These are phyloP conservation scores for Mallotus repandus DNA, from an alignment of 441 rosid genomes.

Conservation along the genomic window DNA sequence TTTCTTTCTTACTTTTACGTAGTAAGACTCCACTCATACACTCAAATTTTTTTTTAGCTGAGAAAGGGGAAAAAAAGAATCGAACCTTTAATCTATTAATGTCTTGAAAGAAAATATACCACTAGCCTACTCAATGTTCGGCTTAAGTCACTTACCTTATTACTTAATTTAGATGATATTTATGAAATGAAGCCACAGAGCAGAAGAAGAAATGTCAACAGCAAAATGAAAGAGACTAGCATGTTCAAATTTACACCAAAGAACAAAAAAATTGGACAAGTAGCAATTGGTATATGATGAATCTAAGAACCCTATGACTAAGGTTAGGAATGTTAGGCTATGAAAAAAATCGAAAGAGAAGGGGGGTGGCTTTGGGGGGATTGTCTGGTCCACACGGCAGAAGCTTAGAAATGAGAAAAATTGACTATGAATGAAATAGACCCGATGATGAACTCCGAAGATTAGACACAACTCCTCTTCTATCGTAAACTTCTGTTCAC, in stretches of 20 bases:
- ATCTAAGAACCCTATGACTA: not conserved
- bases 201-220: not conserved
- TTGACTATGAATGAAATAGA: conserved; percentile 15
- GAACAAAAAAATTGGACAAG: not conserved
- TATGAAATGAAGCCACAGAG: not conserved
- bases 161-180: too few species aligned
- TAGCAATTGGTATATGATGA: not conserved
- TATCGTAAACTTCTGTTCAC: not conserved
- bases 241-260: not conserved
- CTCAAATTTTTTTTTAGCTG: too few species aligned
- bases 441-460: not conserved
- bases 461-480: conserved; percentile 5
- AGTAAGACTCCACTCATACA: too few species aligned
- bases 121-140: too few species aligned
- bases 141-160: too few species aligned
- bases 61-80: too few species aligned
- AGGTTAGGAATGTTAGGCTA: conserved; percentile 33
- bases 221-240: not conserved
- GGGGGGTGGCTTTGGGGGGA: too few species aligned
- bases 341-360: not conserved
- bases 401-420: conserved; percentile 17
- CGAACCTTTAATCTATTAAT: too few species aligned
- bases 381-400: conserved; percentile 38
- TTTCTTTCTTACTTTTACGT: too few species aligned
- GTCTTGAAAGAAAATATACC: too few species aligned